Evolutionary conservation across 108 stramenopile species (phyloP), one percentile per base, ranked within the genome.

Genomic region (Pseudonitzschia multiseries): DNA sequence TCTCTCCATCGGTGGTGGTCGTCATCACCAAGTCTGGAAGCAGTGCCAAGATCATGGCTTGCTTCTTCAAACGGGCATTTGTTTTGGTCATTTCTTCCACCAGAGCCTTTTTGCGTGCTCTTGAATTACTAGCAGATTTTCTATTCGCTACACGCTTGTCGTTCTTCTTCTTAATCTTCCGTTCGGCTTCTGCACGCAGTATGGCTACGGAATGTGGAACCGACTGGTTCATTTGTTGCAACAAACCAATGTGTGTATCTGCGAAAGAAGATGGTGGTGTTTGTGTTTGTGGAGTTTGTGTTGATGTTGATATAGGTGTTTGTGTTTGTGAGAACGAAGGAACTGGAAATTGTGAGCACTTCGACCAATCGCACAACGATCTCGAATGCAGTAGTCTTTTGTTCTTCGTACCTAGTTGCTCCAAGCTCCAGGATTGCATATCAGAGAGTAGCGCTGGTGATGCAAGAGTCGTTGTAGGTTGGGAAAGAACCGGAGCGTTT

Each of bases 141-240:
- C 96, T 77, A 54, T 97, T 97, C 22, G 96, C 94, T 1, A 90
- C 76, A 20, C 94, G 83, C 74, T 97, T 97, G 50, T 87, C 90
- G 48, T 72, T 78, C 43, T 83, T 83, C 80, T 91, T 93, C 74
- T 92, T 86, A 65, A 94, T 90, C 57, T 83, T 87, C 8, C 87
- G 81, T 36, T 84, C 78, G 4, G 86, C 81, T 52, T 91, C 90
- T 8, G 89, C 80, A 17, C 88, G 76, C 42, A 94, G 76, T 14
- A 90, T 53, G 8, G 85, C 76, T 42, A 94, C 69, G 12, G 87
- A 73, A 51, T 88, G 93, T 18, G 90, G 89, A 31, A 94, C 73
- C 12, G 87, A 75, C 57, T 90, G 89, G 42, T 86, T 74, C 32
- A 81, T 64, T 42, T 89, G 84, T 9, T 77, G 68, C 24, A 91